Evolutionary conservation across 768 basidiomycete species (phyloP).

Genomic region (Podaxis carcinomalis): DNA sequence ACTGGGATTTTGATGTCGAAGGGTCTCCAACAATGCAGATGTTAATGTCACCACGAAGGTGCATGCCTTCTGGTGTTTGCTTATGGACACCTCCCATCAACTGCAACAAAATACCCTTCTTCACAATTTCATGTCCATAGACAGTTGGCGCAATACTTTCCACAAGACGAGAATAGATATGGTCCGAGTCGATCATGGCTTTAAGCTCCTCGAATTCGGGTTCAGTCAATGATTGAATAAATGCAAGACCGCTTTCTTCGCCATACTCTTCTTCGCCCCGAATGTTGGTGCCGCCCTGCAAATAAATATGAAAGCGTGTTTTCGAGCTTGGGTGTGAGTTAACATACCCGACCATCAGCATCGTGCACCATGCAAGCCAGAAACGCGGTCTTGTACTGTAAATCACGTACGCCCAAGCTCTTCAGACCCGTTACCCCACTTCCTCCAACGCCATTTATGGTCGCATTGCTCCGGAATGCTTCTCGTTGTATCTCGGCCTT

Average conservation of each 20-base stretch:
- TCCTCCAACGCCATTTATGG: slow-evolving; percentile 62
- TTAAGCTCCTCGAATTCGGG: slow-evolving; percentile 95
- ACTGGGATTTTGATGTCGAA: slow-evolving; percentile 96
- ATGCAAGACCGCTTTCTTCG: slow-evolving; percentile 76
- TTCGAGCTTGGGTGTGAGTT: neutral
- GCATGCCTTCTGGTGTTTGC: slow-evolving; percentile 92
- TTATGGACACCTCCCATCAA: slow-evolving; percentile 99
- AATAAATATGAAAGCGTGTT: slow-evolving; percentile 1
- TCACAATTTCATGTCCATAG: slow-evolving; percentile 98
- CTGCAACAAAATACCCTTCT: slow-evolving; percentile 93
- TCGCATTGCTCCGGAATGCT: slow-evolving; percentile 57
- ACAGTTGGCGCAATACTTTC: slow-evolving; percentile 97
- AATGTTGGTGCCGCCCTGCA: slow-evolving; percentile 78
- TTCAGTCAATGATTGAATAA: slow-evolving; percentile 84
- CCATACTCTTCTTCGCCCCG: slow-evolving; percentile 84
- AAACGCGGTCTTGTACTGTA: slow-evolving; percentile 99
- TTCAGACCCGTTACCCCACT: slow-evolving; percentile 93
- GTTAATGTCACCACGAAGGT: slow-evolving; percentile 97
- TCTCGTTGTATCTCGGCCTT: slow-evolving; percentile 88
- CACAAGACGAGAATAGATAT: slow-evolving; percentile 92
- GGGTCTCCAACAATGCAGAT: slow-evolving; percentile 98
- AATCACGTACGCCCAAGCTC: slow-evolving; percentile 87
- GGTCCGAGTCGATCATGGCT: slow-evolving; percentile 89
- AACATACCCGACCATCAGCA: slow-evolving; percentile 79
- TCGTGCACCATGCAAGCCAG: slow-evolving; percentile 97